These are phyloP conservation scores for Cubamyces sp. DNA, from an alignment of 768 basidiomycete genomes.

Conservation along the genomic window DNA sequence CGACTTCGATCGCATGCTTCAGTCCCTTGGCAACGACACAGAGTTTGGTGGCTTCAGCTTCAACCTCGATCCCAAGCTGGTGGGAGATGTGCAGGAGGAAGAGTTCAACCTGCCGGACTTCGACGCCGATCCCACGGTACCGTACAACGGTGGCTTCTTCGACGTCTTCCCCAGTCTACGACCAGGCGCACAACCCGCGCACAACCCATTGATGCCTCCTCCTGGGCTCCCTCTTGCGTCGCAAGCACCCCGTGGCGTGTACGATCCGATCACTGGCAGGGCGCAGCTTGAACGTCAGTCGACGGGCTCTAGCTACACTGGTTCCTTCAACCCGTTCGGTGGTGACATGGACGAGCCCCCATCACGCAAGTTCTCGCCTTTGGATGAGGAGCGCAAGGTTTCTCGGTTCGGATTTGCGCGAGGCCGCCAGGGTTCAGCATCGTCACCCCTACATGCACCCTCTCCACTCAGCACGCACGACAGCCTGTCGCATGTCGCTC, in stretches of 20 bases:
- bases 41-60: constrained; percentile 80
- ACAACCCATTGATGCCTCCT: constrained; percentile 48
- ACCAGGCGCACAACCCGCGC: constrained; percentile 16
- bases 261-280: constrained; percentile 52
- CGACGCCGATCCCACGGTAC: constrained; percentile 50
- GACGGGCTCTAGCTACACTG: constrained; percentile 60
- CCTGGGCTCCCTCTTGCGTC: constrained; percentile 59
- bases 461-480: constrained; percentile 55
- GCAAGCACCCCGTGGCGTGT: constrained; percentile 53
- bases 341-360: constrained; percentile 55
- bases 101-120: constrained; percentile 51
- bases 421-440: constrained; percentile 66
- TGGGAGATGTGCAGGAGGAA: constrained; percentile 46
- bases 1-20: constrained; percentile 84
- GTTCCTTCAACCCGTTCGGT: constrained; percentile 82
- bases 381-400: constrained; percentile 72
- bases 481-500: constrained; percentile 52
- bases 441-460: constrained; percentile 60
- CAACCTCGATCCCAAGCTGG: constrained; percentile 81
- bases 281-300: constrained; percentile 51
- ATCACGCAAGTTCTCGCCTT: constrained; percentile 37
- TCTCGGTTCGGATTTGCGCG: constrained; percentile 85
- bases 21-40: constrained; percentile 66
- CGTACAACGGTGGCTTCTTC: constrained; percentile 67
- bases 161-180: constrained; percentile 73